Evolutionary conservation across 169 alveolate genomes (phyloP), one percentile per base, ranked within the genome.

Genomic region (Plasmodium berghei): DNA sequence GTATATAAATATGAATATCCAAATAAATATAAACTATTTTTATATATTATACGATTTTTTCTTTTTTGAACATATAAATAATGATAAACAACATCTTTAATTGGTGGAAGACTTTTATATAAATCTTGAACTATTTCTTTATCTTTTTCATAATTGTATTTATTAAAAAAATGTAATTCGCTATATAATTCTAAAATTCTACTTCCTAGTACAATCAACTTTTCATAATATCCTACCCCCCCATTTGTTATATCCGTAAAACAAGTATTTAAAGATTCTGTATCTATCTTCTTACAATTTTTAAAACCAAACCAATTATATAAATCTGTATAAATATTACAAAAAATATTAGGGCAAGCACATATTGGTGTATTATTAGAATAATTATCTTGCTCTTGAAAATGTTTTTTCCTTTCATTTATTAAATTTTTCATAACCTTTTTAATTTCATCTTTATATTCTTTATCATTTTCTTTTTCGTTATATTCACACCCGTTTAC

Each of bases 281-380:
- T 75, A 24, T 75, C 89, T 26, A 75, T 75, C 16, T 75, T 75
- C 28, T 34, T 45, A 67, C 89, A 75, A 63, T 75, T 46, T 49
- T 75, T 75, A 75, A 75, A 75, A 26, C 89, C 89, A 75, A 75
- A 75, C 89, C 89, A 75, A n/a, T 61, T 75, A 42, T 75, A 49
- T 14, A 75, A 55, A 75, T 75, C 89, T 20, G 75, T 75, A 24
- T 75, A 75, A 6, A 75, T 75, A 22, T 75, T 75, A 42, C 89
- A 75, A 49, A 62, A 75, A 16, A 75, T 74, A 63, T 75, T 75
- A 0, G 89, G 89, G 42, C 89, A 75, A n/a, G 64, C 64, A 18
- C 70, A 62, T 20, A 75, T 22, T 1, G 58, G n/a, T 24, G 89
- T 16, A 63, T 63, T 63, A n/a, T 67, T 18, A 52, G 71, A 75